Conservation (phyloP, 805 yeast species). For the Starmerella vaccinii region DNA sequence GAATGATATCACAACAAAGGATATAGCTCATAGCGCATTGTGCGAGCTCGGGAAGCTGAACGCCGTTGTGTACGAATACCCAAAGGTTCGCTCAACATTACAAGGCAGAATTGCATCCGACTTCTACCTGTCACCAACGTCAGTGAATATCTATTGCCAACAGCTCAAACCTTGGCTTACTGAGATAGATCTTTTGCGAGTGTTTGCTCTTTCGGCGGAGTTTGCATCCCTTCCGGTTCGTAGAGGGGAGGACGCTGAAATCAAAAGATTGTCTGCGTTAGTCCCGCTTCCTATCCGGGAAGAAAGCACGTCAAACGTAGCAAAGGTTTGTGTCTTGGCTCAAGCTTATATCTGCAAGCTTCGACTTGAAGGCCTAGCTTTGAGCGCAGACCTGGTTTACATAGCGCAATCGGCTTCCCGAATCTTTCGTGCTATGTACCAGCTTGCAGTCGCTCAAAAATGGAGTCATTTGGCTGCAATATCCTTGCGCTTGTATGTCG, state of each 20-base stretch:
- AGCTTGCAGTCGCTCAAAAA: constrained; percentile 55
- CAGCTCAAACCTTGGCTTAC: constrained; percentile 54
- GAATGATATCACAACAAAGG: constrained; percentile 38
- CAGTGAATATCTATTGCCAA: constrained; percentile 57
- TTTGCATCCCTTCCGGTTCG: constrained; percentile 75
- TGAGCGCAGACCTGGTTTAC: constrained; percentile 86
- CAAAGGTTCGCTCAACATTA: constrained; percentile 48
- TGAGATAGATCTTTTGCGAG: constrained; percentile 62
- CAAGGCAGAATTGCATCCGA: constrained; percentile 78
- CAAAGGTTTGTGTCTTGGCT: constrained; percentile 68
- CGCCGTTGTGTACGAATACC: constrained; percentile 49
- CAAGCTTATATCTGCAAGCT: constrained; percentile 81
- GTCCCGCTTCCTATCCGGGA: constrained; percentile 86
- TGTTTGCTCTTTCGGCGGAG: constrained; percentile 76
- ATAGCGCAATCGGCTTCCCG: constrained; percentile 90
- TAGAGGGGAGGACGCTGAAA: constrained; percentile 72
- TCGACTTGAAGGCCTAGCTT: constrained; percentile 73
- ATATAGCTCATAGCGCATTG: constrained; percentile 65
- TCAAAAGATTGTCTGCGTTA: constrained; percentile 53
- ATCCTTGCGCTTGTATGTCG: constrained; percentile 58
- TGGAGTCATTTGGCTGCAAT: constrained; percentile 59
- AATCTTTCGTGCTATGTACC: constrained; percentile 72
- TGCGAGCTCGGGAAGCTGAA: constrained; percentile 44
- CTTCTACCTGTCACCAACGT: constrained; percentile 66
- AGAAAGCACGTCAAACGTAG: constrained; percentile 52